Base-by-base conservation (phyloP, 192 early-diverging fungal species). In the Jimgerdemannia lactiflua region DNA sequence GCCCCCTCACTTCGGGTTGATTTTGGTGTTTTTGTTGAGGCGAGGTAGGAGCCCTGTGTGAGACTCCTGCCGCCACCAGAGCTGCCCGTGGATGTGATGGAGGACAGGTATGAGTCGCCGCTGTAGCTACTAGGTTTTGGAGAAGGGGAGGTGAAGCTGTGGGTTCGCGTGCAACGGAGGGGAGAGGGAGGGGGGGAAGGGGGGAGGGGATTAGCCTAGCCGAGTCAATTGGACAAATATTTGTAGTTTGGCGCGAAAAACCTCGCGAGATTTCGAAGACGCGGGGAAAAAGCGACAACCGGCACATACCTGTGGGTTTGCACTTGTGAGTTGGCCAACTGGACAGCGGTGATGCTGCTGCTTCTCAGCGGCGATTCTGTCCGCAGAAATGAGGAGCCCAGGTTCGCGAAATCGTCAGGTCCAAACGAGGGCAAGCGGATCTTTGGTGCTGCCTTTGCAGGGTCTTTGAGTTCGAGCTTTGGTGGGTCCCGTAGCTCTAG, bases 381-480 rank as follows among this genome's bases (percentile, higher is more conserved):
- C 49, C 49, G 49, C 14, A 59, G 49, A 2, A 59, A 59, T 14
- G 49, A 59, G 49, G 49, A 59, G 14, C 49, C 14, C 3, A 73
- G 64, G 19, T 64, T 66, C 72, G 43, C 72, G 65, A 73, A 73
- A 64, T 73, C 72, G 43, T 73, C 67, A 39, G 72, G 72, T 11
- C 72, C 72, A 65, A 67, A 67, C n/a, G 73, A 66, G 2, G 74
- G 71, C 20, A 76, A 68, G 43, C 65, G 68, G 17, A 75, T 64
- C 68, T 71, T 71, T 70, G 75, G 75, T 3, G 73, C n/a, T 39
- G 44, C 64, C 44, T 74, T 73, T 49, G 69, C 19, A 39, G 77
- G 72, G 41, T 80, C 75, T 40, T 59, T 72, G 39, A 80, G 64
- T 72, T 80, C 71, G 43, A 80, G 65, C 49, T 80, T 80, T 44